Evolutionary conservation across 495 filamentous ascomycete genomes (phyloP), one percentile per base, ranked within the genome.

Genomic region (Annulohypoxylon stygium): DNA sequence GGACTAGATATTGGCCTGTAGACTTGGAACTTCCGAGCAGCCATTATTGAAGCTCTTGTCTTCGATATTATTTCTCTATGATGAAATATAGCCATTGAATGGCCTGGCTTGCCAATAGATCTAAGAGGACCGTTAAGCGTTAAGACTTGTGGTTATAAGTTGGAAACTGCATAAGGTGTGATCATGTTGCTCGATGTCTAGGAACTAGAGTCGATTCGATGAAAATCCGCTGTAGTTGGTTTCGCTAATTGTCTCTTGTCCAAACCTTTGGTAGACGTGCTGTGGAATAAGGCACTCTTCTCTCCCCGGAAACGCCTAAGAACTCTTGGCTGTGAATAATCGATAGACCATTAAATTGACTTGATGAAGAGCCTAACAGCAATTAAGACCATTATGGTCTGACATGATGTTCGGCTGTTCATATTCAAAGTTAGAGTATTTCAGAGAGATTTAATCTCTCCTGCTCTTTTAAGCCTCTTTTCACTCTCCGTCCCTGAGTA

Each of bases 401-500:
- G 48, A 60, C 34, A 71, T 65, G 55, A 18, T 69, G 69, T 60
- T 66, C 62, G 65, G 36, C 47, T 54, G 30, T 69, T 71, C 69
- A 72, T 72, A 69, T 72, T 72, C 73, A 75, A 69, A 72, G 60
- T 75, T 51, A 43, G 71, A 45, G 51, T 30, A 30, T 74, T 59
- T 62, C 30, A 59, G 36, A 23, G 60, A 67, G 67, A 70, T 58
- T 74, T 67, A 51, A 45, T 64, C 66, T 67, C 73, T 65, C 62
- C 55, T 63, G 61, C 57, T 68, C 58, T 69, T 72, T 69, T 65
- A 72, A 61, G 55, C 69, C 18, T 67, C 64, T 72, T 47, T 66
- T 75, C 69, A 72, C 65, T 71, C 73, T 75, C 73, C 73, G 63
- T 71, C 73, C 73, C 73, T 71, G 12, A 55, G 58, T 45, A 64